Conservation (phyloP, 2,329 filamentous ascomycete genomes). For the Aspergillus alliaceus region DNA sequence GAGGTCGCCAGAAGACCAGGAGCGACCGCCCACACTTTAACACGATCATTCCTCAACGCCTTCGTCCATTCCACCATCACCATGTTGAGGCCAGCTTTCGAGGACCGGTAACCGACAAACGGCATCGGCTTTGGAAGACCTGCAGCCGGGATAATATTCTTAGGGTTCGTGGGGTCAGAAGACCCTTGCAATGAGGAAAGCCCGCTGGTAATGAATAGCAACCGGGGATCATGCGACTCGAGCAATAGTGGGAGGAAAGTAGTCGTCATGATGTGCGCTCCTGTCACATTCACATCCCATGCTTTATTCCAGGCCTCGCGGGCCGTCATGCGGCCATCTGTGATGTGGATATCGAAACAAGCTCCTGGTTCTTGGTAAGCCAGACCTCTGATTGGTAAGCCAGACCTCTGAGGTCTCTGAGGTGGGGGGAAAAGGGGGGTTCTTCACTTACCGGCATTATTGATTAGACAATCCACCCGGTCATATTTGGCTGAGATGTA, state of each 20-base stretch:
- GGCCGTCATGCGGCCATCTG: neutral
- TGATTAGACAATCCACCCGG: neutral
- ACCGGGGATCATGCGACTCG: neutral
- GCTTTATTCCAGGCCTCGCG: neutral
- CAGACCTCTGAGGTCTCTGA: too few relatives aligned
- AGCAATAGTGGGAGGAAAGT: neutral
- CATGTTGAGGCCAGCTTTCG: constrained; percentile 52
- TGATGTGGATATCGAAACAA: neutral
- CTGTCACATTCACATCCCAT: neutral
- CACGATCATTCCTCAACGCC: constrained; percentile 42
- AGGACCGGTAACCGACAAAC: constrained; percentile 20
- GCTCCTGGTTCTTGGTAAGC: neutral
- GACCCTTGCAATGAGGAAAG: neutral
- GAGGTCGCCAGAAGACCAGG: constrained; percentile 46
- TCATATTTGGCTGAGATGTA: neutral
- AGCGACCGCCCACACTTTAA: constrained; percentile 51
- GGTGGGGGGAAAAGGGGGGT: too few relatives aligned
- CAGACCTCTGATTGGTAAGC: neutral
- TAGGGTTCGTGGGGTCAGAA: neutral
- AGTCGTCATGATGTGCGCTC: neutral
- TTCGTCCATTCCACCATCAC: constrained; percentile 51
- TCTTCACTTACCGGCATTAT: neutral
- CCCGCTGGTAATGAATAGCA: neutral
- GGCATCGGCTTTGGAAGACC: neutral
- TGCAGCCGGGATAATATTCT: neutral